Percentiles rank a stretch among this genome's conserved stretches.
Conservation (phyloP, 495 filamentous ascomycete species). For the Cercophora scortea region DNA sequence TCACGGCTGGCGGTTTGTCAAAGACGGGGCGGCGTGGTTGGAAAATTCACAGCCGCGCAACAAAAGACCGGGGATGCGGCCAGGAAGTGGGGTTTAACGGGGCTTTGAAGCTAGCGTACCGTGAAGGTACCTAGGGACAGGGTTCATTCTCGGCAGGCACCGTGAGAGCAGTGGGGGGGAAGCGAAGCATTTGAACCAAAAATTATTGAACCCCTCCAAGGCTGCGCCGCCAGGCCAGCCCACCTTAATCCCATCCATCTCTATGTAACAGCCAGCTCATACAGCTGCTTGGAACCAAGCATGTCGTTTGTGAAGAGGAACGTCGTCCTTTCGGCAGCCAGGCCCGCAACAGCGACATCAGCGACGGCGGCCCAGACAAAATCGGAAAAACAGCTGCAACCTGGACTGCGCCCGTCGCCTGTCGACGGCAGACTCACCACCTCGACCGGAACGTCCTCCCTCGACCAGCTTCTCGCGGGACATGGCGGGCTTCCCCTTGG, state of each 20-base stretch:
- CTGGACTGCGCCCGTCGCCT: slow-evolving; percentile 80
- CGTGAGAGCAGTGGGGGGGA: neutral
- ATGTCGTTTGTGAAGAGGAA: slow-evolving; percentile 94
- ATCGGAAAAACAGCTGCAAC: slow-evolving; percentile 32
- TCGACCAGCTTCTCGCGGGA: slow-evolving; percentile 79
- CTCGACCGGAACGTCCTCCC: slow-evolving; percentile 77
- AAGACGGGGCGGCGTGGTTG: neutral
- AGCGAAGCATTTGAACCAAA: neutral
- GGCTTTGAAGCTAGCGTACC: too few relatives aligned
- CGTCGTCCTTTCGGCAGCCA: slow-evolving; percentile 48
- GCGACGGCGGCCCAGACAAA: slow-evolving; percentile 20
- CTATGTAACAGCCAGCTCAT: neutral
- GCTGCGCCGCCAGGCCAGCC: neutral
- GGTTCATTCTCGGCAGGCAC: slow-evolving; percentile 4
- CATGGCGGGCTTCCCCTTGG: slow-evolving; percentile 85
- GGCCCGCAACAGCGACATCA: slow-evolving; percentile 5
- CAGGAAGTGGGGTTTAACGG: slow-evolving; percentile 6
- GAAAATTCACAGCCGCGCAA: slow-evolving; percentile 10
- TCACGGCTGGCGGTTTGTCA: neutral
- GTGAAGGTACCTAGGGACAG: too few relatives aligned
- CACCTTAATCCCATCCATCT: neutral
- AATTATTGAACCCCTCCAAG: neutral
- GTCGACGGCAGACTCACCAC: slow-evolving; percentile 82
- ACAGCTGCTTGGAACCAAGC: slow-evolving; percentile 1
- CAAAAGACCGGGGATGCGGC: slow-evolving; percentile 3